These are phyloP conservation scores for Candida labiduridarum DNA, from an alignment of 1,139 yeast species.

Conservation along the genomic window DNA sequence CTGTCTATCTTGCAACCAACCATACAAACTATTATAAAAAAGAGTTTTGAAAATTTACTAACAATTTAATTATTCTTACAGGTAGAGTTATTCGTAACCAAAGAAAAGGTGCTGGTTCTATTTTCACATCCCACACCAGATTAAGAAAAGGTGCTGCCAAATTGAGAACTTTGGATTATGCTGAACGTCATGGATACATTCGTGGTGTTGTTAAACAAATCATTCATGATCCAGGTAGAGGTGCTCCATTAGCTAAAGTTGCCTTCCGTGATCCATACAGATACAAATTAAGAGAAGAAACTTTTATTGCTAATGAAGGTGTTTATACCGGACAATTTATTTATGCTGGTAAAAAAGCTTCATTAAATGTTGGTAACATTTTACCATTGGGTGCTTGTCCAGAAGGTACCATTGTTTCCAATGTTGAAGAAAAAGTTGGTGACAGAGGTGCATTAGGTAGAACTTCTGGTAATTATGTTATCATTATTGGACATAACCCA, in stretches of 20 bases:
- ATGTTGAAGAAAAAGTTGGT: constrained; percentile 99
- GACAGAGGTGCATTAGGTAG: constrained; percentile 99
- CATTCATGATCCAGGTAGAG: constrained; percentile 99
- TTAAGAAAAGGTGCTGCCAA: constrained; percentile 99
- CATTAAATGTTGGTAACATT: constrained; percentile 96
- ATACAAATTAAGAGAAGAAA: constrained; percentile 97
- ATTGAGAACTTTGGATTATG: constrained; percentile 98
- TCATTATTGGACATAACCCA: constrained; percentile 98
- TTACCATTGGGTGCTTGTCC: constrained; percentile 97
- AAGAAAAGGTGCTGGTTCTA: constrained; percentile 99
- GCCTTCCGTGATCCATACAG: constrained; percentile 99
- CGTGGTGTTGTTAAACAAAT: constrained; percentile 99
- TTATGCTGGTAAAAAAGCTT: constrained; percentile 99
- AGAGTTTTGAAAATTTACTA: constrained; percentile 18
- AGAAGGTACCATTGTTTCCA: constrained; percentile 98
- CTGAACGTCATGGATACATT: constrained; percentile 99
- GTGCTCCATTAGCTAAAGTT: constrained; percentile 99
- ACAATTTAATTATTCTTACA: constrained; percentile 29
- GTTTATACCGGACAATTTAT: constrained; percentile 98
- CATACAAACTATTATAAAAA: too few species aligned
- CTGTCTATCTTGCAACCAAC: too few species aligned
- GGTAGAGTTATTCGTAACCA: constrained; percentile 99
- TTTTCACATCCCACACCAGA: constrained; percentile 99
- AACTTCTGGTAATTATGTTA: constrained; percentile 99
- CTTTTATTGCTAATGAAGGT: constrained; percentile 99